Evolutionary conservation across 1,139 yeast genomes (phyloP).

Genomic region (Debaryomyces fabryi): DNA sequence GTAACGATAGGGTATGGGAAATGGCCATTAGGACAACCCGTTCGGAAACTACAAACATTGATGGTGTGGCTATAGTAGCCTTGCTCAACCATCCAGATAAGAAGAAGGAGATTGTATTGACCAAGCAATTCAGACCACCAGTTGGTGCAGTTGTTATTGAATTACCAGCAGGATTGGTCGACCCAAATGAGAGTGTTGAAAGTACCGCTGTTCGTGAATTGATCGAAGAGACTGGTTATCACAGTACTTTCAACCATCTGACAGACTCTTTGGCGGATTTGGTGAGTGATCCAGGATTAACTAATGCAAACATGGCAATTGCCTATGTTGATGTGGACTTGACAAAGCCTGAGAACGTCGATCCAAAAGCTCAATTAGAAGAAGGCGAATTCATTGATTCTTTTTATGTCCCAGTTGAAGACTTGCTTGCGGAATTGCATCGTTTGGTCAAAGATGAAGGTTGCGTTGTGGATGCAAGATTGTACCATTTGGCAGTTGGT

Average conservation of each 20-base stretch:
- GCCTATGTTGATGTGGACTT: constrained; percentile 82
- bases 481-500: constrained; percentile 86
- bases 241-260: constrained; percentile 52
- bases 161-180: constrained; percentile 93
- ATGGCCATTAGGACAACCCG: constrained; percentile 85
- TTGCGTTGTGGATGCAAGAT: constrained; percentile 79
- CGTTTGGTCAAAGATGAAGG: constrained; percentile 59
- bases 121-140: constrained; percentile 93
- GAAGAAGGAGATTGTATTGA: constrained; percentile 64
- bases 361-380: constrained; percentile 76
- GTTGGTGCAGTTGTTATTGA: constrained; percentile 85
- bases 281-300: constrained; percentile 91
- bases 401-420: constrained; percentile 63
- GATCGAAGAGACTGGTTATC: constrained; percentile 89
- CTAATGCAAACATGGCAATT: constrained; percentile 83
- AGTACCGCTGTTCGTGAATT: constrained; percentile 85
- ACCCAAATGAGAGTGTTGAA: constrained; percentile 77
- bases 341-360: constrained; percentile 58
- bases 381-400: constrained; percentile 89
- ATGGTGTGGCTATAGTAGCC: constrained; percentile 89
- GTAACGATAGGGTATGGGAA: constrained; percentile 78
- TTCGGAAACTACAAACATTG: constrained; percentile 64
- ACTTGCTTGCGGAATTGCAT: constrained; percentile 57
- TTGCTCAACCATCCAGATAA: constrained; percentile 52
- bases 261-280: constrained; percentile 54